Percentiles rank a stretch among this genome's conserved stretches.
These are phyloP conservation scores for Leucogyrophana mollusca DNA, from an alignment of 768 basidiomycete species.

Conservation along the genomic window DNA sequence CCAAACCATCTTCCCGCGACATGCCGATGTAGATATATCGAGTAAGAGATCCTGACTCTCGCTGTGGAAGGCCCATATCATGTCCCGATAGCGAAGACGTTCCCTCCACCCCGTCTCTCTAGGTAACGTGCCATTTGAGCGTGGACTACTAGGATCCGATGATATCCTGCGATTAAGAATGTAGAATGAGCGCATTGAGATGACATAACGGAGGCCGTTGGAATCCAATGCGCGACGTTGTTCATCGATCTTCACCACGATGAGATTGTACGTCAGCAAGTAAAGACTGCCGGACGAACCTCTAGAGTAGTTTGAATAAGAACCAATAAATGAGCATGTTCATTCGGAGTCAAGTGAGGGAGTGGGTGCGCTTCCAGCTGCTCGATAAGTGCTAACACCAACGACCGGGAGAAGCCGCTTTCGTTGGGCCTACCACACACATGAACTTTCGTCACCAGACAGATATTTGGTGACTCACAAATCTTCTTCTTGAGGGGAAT, in stretches of 20 bases:
- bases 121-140: slow-evolving; percentile 39
- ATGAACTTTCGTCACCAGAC: slow-evolving; percentile 7
- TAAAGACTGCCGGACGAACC: slow-evolving; percentile 40
- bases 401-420: slow-evolving; percentile 55
- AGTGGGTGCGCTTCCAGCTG: slow-evolving; percentile 61
- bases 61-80: slow-evolving; percentile 96
- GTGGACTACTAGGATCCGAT: slow-evolving; percentile 46
- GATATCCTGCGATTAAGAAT: slow-evolving; percentile 70
- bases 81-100: slow-evolving; percentile 88
- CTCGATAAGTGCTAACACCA: slow-evolving; percentile 62
- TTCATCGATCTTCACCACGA: slow-evolving; percentile 68
- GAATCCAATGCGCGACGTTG: slow-evolving; percentile 88
- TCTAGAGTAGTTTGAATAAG: slow-evolving; percentile 87
- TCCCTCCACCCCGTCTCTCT: slow-evolving; percentile 59
- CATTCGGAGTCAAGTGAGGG: slow-evolving; percentile 72
- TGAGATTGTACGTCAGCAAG: slow-evolving; percentile 4
- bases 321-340: slow-evolving; percentile 80
- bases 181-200: slow-evolving; percentile 90
- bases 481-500: slow-evolving; percentile 37
- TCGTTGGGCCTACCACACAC: slow-evolving; percentile 43
- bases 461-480: slow-evolving; percentile 37
- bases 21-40: slow-evolving; percentile 65
- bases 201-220: slow-evolving; percentile 90
- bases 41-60: slow-evolving; percentile 88
- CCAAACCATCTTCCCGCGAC: slow-evolving; percentile 88